Evolutionary conservation across 2,329 filamentous ascomycete genomes (phyloP), one percentile per base, ranked within the genome.

Genomic region (Apiospora aurea): DNA sequence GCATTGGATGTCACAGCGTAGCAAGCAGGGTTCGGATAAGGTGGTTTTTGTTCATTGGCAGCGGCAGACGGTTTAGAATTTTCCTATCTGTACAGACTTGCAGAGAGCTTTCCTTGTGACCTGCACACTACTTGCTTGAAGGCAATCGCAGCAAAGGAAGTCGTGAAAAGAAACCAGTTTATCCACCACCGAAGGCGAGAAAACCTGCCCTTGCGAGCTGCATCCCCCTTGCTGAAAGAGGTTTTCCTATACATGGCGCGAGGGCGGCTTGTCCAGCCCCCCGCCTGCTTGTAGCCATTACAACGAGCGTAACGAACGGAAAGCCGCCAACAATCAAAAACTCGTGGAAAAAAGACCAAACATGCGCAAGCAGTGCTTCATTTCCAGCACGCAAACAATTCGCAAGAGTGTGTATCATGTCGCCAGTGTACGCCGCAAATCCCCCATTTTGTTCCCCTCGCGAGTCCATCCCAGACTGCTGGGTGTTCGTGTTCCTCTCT

Each of bases 301-400:
- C 83, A 87, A 88, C 83, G 85, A 86, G 82, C 80, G 85, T 87
- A 87, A 79, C 84, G 82, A 85, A 86, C 77, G 76, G 78, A 79
- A 83, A 80, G 79, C 81, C 77, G 76, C 79, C 75, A 75, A 75
- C 75, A 76, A 29, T n/a, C n/a, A 72, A 75, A 73, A 73, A 64
- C 41, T 64, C 57, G 18, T 64, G 6, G 57, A 64, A 41, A 61
- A 64, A 64, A 77, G 75, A 75, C 69, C 75, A 75, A 76, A 71
- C 72, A 73, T 70, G 74, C 73, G 46, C 74, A 75, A 74, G 47
- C 71, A 78, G 78, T 75, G 75, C 72, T 72, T 68, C 66, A 14
- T 68, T n/a, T 4, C 66, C 41, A 29, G 41, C 41, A 47, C 66
- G 66, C 44, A 68, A 47, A 44, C 44, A 47, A 44, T 44, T 68